phyloP scores from a whole-genome alignment of 805 yeast genomes.

The Candida silvicultrix region DNA sequence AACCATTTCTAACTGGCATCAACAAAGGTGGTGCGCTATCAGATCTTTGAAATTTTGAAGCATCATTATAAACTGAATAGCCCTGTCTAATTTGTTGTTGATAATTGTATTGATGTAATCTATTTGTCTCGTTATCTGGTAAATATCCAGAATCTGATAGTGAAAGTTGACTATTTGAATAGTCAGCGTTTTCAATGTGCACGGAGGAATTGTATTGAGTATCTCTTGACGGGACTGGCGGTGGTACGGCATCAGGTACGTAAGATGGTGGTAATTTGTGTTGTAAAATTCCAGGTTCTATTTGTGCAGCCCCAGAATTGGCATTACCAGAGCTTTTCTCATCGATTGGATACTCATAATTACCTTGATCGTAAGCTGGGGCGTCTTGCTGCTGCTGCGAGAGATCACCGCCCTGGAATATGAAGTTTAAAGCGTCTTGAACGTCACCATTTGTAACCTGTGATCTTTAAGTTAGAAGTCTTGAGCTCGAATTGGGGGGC shows the following conservation, averaged over 20 bases:
- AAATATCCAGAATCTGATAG: neutral
- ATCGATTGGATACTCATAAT: neutral
- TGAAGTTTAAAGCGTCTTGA: conserved; percentile 28
- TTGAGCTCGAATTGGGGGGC: neutral
- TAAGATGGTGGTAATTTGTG: neutral
- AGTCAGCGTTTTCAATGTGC: neutral
- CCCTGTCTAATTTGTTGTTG: neutral
- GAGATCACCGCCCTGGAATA: conserved; percentile 25
- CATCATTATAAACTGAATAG: conserved; percentile 26
- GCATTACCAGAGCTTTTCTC: neutral
- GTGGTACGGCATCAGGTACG: neutral
- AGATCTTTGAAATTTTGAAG: conserved; percentile 19
- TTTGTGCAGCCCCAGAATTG: neutral
- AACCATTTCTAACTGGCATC: conserved; percentile 27
- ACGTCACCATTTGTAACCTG: conserved; percentile 24
- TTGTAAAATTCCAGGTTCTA: neutral
- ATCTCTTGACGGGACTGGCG: neutral
- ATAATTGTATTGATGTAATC: neutral
- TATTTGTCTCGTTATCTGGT: neutral
- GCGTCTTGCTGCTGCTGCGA: neutral
- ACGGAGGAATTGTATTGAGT: too few relatives aligned
- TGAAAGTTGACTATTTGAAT: neutral
- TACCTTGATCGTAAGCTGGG: neutral
- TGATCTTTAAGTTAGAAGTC: too few relatives aligned
- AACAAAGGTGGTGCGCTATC: conserved; percentile 25